phyloP scores from a whole-genome alignment of 345 rosid species.

The Gynandropsis gynandra region DNA sequence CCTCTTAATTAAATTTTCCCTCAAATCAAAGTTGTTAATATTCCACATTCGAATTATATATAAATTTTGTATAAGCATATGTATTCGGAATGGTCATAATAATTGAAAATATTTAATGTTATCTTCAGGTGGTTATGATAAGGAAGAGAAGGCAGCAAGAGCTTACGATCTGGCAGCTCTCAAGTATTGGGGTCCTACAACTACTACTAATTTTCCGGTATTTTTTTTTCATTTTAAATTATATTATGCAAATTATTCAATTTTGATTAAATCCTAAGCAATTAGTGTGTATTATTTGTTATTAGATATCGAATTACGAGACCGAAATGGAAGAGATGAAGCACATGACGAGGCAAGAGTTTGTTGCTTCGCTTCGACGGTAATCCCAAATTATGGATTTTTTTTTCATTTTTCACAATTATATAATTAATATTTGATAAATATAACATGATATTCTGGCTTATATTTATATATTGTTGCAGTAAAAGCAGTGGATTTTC shows the following conservation, averaged over 20 bases:
- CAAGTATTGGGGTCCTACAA: conserved; percentile 94
- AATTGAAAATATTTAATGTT: background rate
- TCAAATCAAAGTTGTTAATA: too few species aligned
- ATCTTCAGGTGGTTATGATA: conserved; percentile 82
- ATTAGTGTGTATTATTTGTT: background rate
- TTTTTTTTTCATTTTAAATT: background rate
- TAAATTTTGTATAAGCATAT: background rate
- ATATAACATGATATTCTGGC: too few species aligned
- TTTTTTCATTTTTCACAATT: background rate
- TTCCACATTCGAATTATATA: too few species aligned
- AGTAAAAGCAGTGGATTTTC: conserved; percentile 99
- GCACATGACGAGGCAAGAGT: conserved; percentile 88
- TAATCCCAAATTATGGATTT: conserved; percentile 18
- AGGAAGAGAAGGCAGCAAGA: conserved; percentile 89
- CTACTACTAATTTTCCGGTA: conserved; percentile 88
- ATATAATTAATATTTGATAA: background rate
- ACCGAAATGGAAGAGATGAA: conserved; percentile 86
- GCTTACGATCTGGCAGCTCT: conserved; percentile 98
- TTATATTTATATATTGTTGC: background rate
- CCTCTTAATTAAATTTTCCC: background rate
- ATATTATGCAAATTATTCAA: background rate
- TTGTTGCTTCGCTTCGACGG: conserved; percentile 92
- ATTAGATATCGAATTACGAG: conserved; percentile 65
- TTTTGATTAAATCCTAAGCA: too few species aligned
- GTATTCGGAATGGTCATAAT: background rate